phyloP scores from a whole-genome alignment of 345 rosid genomes.

The Eucalyptus marginata region DNA sequence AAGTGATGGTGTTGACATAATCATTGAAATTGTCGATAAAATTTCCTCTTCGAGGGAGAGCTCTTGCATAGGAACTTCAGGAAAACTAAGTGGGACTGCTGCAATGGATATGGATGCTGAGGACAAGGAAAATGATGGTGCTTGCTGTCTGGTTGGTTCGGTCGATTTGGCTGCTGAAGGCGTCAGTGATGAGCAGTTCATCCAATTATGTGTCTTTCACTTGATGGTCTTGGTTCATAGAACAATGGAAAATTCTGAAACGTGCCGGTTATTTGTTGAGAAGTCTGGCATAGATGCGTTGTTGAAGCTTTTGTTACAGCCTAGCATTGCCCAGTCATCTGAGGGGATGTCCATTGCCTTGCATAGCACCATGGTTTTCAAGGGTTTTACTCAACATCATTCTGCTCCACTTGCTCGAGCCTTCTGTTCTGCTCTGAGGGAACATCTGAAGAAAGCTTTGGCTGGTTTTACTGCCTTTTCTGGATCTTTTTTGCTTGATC shows the following conservation, averaged over 20 bases:
- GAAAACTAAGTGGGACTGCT: conserved; percentile 33
- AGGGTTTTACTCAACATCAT: conserved; percentile 93
- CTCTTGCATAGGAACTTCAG: conserved; percentile 31
- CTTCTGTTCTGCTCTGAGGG: conserved; percentile 74
- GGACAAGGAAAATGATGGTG: conserved; percentile 37
- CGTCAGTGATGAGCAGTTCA: conserved; percentile 68
- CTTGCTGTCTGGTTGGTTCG: conserved; percentile 29
- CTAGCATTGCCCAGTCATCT: conserved; percentile 84
- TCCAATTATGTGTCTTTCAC: conserved; percentile 84
- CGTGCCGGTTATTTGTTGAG: conserved; percentile 87
- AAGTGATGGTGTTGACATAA: conserved; percentile 78
- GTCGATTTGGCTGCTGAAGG: conserved; percentile 32
- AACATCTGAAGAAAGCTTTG: conserved; percentile 65
- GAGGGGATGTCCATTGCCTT: conserved; percentile 95
- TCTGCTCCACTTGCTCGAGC: conserved; percentile 83
- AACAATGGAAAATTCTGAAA: conserved; percentile 91
- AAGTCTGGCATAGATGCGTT: conserved; percentile 91
- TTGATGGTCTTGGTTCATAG: conserved; percentile 90
- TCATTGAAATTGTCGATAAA: conserved; percentile 75
- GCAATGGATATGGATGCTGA: conserved; percentile 92
- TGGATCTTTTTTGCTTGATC: conserved; percentile 71
- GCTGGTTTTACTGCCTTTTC: conserved; percentile 35
- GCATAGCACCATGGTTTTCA: conserved; percentile 95
- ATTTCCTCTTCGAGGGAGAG: conserved; percentile 55
- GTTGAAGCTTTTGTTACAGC: conserved; percentile 72